phyloP scores from a whole-genome alignment of 306 rosid genomes.

The Hippophae rhamnoides region DNA sequence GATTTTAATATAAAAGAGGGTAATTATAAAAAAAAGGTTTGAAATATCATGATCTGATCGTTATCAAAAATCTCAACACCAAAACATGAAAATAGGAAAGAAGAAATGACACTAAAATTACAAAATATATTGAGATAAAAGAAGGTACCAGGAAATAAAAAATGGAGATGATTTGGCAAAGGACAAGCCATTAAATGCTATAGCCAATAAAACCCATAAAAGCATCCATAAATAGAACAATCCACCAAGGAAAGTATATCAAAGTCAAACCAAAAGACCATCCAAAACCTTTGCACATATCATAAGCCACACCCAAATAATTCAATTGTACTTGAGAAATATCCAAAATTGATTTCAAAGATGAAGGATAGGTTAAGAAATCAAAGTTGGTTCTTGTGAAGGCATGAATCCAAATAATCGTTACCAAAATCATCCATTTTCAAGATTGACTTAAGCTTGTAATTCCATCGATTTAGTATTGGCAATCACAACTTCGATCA shows the following conservation, averaged over 20 bases:
- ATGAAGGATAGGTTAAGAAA: constrained; percentile 73
- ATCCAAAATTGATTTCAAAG: constrained; percentile 48
- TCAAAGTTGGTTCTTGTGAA: constrained; percentile 89
- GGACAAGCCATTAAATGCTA: constrained; percentile 74
- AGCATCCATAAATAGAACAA: constrained; percentile 67
- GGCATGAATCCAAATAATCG: constrained; percentile 82
- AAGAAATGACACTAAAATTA: background rate
- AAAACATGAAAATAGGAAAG: background rate
- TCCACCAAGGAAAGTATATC: constrained; percentile 43
- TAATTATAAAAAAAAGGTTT: too few relatives aligned
- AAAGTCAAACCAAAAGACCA: constrained; percentile 82
- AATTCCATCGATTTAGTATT: constrained; percentile 63
- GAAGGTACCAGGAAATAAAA: constrained; percentile 67
- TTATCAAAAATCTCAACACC: background rate
- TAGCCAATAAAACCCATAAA: constrained; percentile 64
- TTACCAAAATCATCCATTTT: constrained; percentile 79
- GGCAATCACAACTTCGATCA: constrained; percentile 51
- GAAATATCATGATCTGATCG: too few relatives aligned
- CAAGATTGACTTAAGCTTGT: constrained; percentile 60
- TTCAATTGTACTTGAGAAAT: constrained; percentile 74
- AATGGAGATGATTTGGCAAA: constrained; percentile 32
- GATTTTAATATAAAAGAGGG: background rate
- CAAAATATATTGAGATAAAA: background rate
- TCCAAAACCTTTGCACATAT: constrained; percentile 74
- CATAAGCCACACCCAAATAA: constrained; percentile 71